A percentile compares a stretch with the other conserved stretches of the same genome.
Conservation (phyloP, 73 alveolate genomes). For the Effrenium voratum region DNA sequence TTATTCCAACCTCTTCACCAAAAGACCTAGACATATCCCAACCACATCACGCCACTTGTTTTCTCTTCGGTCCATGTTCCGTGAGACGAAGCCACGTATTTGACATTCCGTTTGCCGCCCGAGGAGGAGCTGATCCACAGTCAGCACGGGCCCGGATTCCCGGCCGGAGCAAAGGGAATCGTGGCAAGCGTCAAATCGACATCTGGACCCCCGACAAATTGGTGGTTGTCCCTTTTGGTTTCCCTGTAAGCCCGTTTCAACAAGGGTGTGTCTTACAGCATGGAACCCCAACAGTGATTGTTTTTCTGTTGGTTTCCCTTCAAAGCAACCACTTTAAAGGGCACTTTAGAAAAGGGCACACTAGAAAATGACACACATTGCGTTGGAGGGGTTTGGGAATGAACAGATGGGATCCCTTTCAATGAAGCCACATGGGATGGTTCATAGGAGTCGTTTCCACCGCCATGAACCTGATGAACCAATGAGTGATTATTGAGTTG, state of each 20-base stretch:
- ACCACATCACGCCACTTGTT: background rate
- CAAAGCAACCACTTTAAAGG: too few species aligned
- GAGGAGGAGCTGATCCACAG: constrained; percentile 21
- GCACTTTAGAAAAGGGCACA: too few species aligned
- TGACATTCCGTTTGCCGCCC: background rate
- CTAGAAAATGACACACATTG: too few species aligned
- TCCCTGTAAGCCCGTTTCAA: background rate
- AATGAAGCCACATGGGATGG: too few species aligned
- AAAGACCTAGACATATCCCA: background rate
- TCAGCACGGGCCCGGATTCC: background rate
- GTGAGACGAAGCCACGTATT: background rate
- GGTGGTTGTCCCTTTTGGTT: background rate
- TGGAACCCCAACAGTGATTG: too few species aligned
- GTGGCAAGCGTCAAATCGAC: background rate
- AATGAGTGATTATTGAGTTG: too few species aligned
- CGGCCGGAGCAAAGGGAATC: background rate
- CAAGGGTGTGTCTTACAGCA: background rate
- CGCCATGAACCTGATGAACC: too few species aligned
- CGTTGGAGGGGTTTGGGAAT: too few species aligned
- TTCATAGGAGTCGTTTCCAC: too few species aligned
- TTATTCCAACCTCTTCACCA: background rate
- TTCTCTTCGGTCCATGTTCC: background rate
- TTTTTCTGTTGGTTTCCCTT: too few species aligned
- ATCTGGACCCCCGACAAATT: background rate
- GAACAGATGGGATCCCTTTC: too few species aligned